A percentile compares a stretch with the other conserved stretches of the same genome.
These are phyloP conservation scores for Acanthamoeba lugdunensis DNA, from an alignment of 208 protist genomes.

Conservation along the genomic window DNA sequence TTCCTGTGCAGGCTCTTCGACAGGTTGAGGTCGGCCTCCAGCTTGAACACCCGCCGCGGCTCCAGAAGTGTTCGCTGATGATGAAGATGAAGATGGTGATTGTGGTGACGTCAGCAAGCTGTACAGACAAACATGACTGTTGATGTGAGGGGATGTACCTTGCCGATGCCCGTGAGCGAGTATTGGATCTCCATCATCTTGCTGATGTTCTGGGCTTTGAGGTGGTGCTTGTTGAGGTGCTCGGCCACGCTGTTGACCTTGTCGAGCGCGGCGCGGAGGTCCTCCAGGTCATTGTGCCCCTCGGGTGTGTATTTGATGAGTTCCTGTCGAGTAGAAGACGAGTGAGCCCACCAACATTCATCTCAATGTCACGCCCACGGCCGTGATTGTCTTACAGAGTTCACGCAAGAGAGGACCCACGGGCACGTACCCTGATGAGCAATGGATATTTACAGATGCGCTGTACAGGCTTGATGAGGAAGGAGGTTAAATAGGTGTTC, in stretches of 20 bases:
- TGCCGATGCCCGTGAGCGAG: constrained; percentile 62
- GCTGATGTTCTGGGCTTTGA: constrained; percentile 45
- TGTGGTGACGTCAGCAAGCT: neutral
- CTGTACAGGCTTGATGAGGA: constrained; percentile 74
- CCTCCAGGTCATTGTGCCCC: neutral
- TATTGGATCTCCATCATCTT: constrained; percentile 72
- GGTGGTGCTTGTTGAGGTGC: constrained; percentile 62
- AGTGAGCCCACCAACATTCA: neutral
- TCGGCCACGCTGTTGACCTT: constrained; percentile 51
- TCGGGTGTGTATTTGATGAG: constrained; percentile 42
- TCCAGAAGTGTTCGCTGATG: constrained; percentile 30
- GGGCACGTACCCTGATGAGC: neutral
- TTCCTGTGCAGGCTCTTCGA: constrained; percentile 44
- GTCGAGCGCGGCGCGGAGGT: neutral
- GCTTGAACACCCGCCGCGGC: constrained; percentile 17
- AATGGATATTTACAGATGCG: constrained; percentile 69
- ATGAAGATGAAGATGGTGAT: neutral
- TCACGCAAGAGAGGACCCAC: neutral
- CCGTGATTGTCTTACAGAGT: no score
- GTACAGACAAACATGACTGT: neutral
- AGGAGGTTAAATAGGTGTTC: constrained; percentile 68
- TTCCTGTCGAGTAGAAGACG: neutral
- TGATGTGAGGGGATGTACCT: neutral
- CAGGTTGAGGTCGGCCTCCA: constrained; percentile 57
- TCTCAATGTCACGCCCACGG: no score